Evolutionary conservation across 2,329 filamentous ascomycete species (phyloP), one percentile per base, ranked within the genome.

Genomic region (Hypoxylon sp.): DNA sequence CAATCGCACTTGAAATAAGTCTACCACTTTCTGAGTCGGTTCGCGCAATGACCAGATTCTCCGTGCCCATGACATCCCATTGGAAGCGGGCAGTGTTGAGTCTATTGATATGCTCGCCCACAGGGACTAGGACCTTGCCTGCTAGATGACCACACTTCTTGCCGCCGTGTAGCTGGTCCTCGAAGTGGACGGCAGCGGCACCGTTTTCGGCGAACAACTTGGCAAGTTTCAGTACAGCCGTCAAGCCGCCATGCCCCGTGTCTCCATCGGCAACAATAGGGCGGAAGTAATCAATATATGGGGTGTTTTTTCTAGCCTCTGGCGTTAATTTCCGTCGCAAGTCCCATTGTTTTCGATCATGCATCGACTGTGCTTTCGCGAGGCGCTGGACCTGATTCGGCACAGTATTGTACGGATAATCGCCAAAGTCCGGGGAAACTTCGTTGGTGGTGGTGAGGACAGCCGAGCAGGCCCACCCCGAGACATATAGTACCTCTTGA

Each of bases 351-450:
- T 97, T 97, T 73, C 96, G 91, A 81, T 99, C 96, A 80, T 99
- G 96, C 85, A 98, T 90, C 72, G 94, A 94, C 81, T 99, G 96
- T 3, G 96, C 96, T 83, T 98, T 98, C 83, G 97, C 94, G 56
- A 99, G 84, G 71, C 96, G 90, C 83, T 99, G 94, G 3, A 99
- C 96, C 80, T 98, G 96, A 82, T 98, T 98, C 8, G 96, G 96
- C 3, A 99, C 96, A 0, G 96, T 99, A 79, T 98, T 98, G 84
- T 99, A 99, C 0, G 96, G 96, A 80, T 99, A 99, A 81, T 99
- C 96, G 76, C 96, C 96, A 82, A 98, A 97, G 80, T 99, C 96
- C 47, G 96, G 93, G 0, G 94, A 98, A 29, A 99, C 96, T 80
- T 99, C 96, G 83, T 99, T 98, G 39, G 96, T 98, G 9, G 90